Evolutionary conservation across 352 stramenopile species (phyloP), one percentile per base, ranked within the genome.

Genomic region (Globisporangium paddicum): DNA sequence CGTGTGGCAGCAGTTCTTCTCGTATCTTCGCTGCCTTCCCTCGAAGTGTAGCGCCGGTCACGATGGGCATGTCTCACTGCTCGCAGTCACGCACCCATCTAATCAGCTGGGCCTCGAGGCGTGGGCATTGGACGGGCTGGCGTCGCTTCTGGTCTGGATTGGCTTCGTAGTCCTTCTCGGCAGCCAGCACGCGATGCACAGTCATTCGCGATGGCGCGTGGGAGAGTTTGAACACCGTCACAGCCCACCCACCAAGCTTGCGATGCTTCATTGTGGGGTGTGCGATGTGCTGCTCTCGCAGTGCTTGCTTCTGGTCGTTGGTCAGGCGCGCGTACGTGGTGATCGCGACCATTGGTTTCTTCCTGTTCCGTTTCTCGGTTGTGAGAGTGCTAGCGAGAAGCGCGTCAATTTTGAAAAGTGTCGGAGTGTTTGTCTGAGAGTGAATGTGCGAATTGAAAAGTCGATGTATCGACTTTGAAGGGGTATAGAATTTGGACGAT

Each of bases 261-360:
- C 16, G n/a, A 26, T 26, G 16, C 13, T 11, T 53, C 47, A 53
- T 40, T 53, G 47, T 53, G 26, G 28, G 16, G 47, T 53, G 47
- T n/a, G 2, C 18, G 26, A 6, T 53, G 18, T 53, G 26, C 14
- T 40, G 28, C n/a, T 28, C 47, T 18, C 47, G 37, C n/a, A 53
- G 37, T 16, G 28, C 47, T 53, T 53, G 28, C 47, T 40, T 53
- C 47, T 53, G 47, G 16, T 28, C 37, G 47, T 30, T 53, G 37
- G 28, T 38, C 18, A 40, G 13, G 16, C 47, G 28, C 25, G 47
- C 47, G 26, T 53, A 30, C 26, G 23, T 53, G 47, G 28, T 28
- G 47, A 28, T 30, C 19, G 47, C 28, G 13, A 53, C 47, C 47
- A 53, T 41, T 53, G 28, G 3, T 32, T 32, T 32, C 3, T 32